Evolutionary conservation across 371 early-diverging fungal species (phyloP), one percentile per base, ranked within the genome.

Genomic region (Chytridiales sp.): DNA sequence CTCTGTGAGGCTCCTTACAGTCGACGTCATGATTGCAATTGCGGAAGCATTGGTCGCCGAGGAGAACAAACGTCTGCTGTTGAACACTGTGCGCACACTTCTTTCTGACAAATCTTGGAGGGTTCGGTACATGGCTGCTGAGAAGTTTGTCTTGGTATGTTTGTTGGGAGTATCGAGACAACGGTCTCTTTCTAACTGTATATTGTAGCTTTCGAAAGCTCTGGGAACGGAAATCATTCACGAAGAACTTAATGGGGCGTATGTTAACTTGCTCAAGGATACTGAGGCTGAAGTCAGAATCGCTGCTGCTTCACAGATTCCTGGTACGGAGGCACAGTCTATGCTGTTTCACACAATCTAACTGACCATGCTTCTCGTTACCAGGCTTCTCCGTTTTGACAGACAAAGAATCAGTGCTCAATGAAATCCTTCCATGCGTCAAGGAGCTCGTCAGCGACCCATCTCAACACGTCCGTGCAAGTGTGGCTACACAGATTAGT

Each of bases 61-160:
- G 27, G 88, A 92, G 71, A 80, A 75, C 66, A 87, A 84, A 68
- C 76, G 79, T 32, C 81, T 85, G 55, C 72, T 94, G 52, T 70
- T 91, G 42, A 80, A 83, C 54, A 74, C 82, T 35, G 81, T 97
- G 52, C 83, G 85, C 50, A 73, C 74, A 30, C 77, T 95, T 73
- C 87, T 87, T 47, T 74, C 81, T 24, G 98, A 97, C 76, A 93
- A 91, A 68, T 91, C 92, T 46, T 97, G 98, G 98, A 84, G 98
- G 62, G 96, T 97, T 38, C 82, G 96, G 49, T 97, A 95, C 69
- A 94, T 95, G 92, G 87, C 94, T 72, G 96, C 96, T 3, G 92
- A 94, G 53, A 92, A 95, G 78, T 93, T 93, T 76, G 92, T 89
- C 42, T 81, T 86, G 82, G 90, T 91, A 79, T 66, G 31, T 26